phyloP scores from a whole-genome alignment of 2,329 filamentous ascomycete species.

The Pseudopyricularia cyperi region DNA sequence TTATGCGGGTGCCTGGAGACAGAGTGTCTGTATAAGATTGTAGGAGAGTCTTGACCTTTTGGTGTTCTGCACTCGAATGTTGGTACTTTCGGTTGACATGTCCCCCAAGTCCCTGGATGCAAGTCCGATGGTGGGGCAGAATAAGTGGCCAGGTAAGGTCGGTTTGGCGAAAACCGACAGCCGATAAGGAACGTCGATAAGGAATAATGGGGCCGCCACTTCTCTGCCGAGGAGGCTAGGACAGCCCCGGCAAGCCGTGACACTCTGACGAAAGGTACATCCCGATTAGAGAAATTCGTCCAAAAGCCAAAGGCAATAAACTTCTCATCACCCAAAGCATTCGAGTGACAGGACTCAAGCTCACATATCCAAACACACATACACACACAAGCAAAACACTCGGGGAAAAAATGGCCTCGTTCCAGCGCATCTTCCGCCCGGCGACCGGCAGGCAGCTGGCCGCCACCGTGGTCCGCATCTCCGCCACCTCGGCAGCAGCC shows the following conservation, averaged over 20 bases:
- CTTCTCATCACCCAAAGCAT: neutral
- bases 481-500: neutral
- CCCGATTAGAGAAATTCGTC: too few relatives aligned
- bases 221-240: neutral
- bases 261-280: too few relatives aligned
- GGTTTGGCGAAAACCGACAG: neutral
- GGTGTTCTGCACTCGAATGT: neutral
- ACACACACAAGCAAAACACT: neutral
- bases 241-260: neutral
- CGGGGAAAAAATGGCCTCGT: neutral
- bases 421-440: slow-evolving; percentile 3
- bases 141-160: neutral
- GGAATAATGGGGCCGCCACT: neutral
- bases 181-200: neutral
- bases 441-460: slow-evolving; percentile 8
- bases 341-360: neutral
- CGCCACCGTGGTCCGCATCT: slow-evolving; percentile 3
- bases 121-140: neutral
- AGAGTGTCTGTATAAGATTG: neutral
- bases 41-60: neutral
- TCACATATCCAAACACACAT: neutral
- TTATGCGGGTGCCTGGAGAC: neutral
- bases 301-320: neutral
- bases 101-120: neutral
- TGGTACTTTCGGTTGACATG: neutral